These are phyloP conservation scores for Scheffersomyces segobiensis DNA, from an alignment of 1,139 yeast genomes.

Conservation along the genomic window DNA sequence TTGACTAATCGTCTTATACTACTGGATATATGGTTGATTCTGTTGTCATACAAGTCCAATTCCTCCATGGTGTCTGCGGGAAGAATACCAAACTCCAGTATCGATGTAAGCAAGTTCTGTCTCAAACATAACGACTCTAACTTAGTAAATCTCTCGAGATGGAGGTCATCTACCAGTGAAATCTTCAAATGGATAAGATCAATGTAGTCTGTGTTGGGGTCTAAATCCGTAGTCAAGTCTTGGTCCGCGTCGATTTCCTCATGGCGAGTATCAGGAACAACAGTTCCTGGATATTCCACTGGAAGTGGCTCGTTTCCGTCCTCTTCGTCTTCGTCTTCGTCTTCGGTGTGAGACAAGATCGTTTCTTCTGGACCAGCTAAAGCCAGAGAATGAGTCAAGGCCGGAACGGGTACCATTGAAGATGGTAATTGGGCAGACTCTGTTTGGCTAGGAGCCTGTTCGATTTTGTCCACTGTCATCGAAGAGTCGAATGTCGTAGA, in stretches of 20 bases:
- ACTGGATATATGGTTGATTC: constrained; percentile 81
- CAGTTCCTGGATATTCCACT: constrained; percentile 46
- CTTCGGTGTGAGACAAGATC: constrained; percentile 13
- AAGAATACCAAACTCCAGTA: constrained; percentile 67
- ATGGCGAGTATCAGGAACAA: constrained; percentile 56
- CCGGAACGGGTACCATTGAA: neutral
- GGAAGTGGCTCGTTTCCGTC: constrained; percentile 34
- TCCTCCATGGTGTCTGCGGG: constrained; percentile 61
- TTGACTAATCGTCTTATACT: constrained; percentile 61
- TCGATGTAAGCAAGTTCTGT: constrained; percentile 76
- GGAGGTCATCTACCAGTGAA: constrained; percentile 62
- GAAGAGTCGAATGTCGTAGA: neutral
- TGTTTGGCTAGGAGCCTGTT: neutral
- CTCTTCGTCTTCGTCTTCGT: constrained; percentile 25
- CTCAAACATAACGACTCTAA: constrained; percentile 71
- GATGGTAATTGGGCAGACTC: neutral
- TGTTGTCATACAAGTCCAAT: constrained; percentile 87
- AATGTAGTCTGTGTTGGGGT: constrained; percentile 63
- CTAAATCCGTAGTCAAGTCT: constrained; percentile 65
- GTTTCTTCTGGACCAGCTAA: constrained; percentile 3
- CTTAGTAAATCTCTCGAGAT: constrained; percentile 56
- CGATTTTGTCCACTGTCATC: neutral
- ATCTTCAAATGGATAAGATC: constrained; percentile 83
- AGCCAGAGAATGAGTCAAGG: neutral
- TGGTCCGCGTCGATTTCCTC: constrained; percentile 47